phyloP scores from a whole-genome alignment of 495 filamentous ascomycete species.

The Penicillium malachiteum region DNA sequence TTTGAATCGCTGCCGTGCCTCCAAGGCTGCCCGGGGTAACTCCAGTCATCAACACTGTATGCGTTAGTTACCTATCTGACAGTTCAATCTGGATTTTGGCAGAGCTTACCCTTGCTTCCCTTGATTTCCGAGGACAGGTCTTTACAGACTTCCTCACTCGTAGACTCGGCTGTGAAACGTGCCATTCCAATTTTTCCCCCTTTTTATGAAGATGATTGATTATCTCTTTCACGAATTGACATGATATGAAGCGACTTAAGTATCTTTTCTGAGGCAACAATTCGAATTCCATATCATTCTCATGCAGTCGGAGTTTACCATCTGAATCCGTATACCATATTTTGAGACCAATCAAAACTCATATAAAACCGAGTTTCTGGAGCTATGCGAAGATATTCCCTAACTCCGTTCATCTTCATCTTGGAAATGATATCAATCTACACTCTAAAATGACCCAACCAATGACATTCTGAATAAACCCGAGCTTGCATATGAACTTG shows the following conservation, averaged over 20 bases:
- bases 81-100: background rate
- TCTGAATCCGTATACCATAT: too few species aligned
- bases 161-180: background rate
- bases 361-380: background rate
- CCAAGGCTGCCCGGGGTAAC: slow-evolving; percentile 47
- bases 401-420: background rate
- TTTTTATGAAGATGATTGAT: background rate
- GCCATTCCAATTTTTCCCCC: background rate
- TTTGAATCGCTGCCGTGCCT: slow-evolving; percentile 40
- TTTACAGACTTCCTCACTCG: background rate
- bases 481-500: background rate
- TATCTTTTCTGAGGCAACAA: too few species aligned
- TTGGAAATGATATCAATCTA: background rate
- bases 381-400: background rate
- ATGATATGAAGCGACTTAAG: background rate
- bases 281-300: too few species aligned
- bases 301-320: too few species aligned
- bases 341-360: too few species aligned
- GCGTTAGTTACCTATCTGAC: background rate
- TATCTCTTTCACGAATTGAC: background rate
- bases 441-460: background rate
- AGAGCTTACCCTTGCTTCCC: background rate
- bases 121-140: background rate
- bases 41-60: slow-evolving; percentile 47
- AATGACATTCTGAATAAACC: background rate